These are phyloP conservation scores for Blastomyces gilchristii DNA, from an alignment of 2,329 filamentous ascomycete species.

Conservation along the genomic window DNA sequence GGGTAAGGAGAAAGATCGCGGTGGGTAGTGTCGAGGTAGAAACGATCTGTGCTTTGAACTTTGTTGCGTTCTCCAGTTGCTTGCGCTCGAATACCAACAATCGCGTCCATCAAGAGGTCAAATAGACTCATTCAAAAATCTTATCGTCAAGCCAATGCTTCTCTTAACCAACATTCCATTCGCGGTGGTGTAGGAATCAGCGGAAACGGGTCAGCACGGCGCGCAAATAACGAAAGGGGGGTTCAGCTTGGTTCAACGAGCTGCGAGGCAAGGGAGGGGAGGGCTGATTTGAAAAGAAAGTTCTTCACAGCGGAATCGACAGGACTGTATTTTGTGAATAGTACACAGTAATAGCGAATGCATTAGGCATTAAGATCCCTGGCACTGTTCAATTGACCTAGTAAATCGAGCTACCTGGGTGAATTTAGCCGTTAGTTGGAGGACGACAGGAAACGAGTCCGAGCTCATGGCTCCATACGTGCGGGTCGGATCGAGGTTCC, in stretches of 20 bases:
- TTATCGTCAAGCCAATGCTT: background rate
- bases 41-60: background rate
- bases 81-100: background rate
- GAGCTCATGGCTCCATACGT: background rate
- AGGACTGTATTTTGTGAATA: background rate
- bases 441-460: background rate
- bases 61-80: background rate
- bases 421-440: background rate
- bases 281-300: background rate
- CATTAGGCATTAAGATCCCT: background rate
- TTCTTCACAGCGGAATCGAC: background rate
- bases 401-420: background rate
- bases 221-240: background rate
- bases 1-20: background rate
- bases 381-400: background rate
- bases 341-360: background rate
- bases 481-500: background rate
- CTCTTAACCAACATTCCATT: background rate
- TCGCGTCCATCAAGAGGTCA: background rate
- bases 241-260: background rate
- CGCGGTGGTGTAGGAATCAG: background rate
- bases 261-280: background rate
- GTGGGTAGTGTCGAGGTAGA: background rate
- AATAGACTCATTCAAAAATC: background rate
- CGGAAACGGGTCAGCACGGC: background rate